Evolutionary conservation across 139 green algal species (phyloP).

Genomic region (Pseudopediastrum boryanum): DNA sequence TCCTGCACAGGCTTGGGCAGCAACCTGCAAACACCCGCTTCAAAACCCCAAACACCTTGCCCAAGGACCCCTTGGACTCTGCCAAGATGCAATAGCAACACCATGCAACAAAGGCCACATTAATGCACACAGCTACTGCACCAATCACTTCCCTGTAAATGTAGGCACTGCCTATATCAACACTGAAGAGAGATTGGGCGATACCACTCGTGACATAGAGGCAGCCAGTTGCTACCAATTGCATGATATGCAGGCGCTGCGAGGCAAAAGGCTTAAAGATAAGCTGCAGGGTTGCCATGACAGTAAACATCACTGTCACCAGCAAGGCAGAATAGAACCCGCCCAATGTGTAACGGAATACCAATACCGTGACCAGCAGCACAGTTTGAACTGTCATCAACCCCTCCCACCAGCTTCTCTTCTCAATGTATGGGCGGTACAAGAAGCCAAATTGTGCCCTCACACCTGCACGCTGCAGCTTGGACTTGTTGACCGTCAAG

Average conservation of each 20-base stretch:
- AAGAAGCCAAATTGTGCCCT: neutral
- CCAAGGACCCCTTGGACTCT: no score
- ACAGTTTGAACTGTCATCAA: neutral
- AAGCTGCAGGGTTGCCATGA: neutral
- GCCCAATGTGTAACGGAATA: neutral
- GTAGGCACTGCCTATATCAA: neutral
- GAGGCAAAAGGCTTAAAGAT: constrained; percentile 2
- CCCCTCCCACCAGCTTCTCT: neutral
- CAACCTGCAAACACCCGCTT: no score
- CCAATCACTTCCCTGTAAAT: constrained; percentile 2
- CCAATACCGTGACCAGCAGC: constrained; percentile 10
- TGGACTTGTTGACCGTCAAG: neutral
- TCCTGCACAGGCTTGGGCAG: no score
- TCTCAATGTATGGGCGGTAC: constrained; percentile 9
- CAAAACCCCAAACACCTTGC: no score
- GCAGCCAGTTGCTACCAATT: neutral
- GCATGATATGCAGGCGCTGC: neutral
- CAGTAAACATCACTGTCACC: neutral
- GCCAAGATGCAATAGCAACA: neutral
- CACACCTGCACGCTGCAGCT: neutral
- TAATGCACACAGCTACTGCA: neutral
- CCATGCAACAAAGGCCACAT: constrained; percentile 5
- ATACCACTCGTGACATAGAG: neutral
- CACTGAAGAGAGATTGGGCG: neutral
- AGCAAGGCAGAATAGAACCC: constrained; percentile 1